phyloP scores from a whole-genome alignment of 2,329 filamentous ascomycete species.

The Colletotrichum melonis region DNA sequence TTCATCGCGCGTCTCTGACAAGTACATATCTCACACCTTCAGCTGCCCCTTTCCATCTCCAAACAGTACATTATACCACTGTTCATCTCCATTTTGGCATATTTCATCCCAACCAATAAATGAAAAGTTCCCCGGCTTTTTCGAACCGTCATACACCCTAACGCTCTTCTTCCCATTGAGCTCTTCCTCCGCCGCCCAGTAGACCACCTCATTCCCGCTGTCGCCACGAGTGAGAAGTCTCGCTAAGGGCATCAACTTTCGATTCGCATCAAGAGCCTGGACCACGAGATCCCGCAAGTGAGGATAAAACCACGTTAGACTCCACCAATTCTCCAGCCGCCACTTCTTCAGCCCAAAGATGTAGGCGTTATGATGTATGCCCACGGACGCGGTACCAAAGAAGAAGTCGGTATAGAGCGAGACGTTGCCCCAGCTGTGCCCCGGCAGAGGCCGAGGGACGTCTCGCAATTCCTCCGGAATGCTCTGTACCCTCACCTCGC shows the following conservation, averaged over 20 bases:
- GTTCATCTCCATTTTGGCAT: constrained; percentile 44
- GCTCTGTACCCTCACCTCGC: constrained; percentile 41
- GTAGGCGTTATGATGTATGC: constrained; percentile 52
- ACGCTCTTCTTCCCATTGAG: constrained; percentile 14
- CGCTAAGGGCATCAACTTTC: constrained; percentile 38
- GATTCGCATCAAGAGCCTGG: constrained; percentile 38
- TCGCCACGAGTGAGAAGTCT: constrained; percentile 22
- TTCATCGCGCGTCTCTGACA: not conserved
- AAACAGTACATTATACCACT: constrained; percentile 49
- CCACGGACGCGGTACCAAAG: constrained; percentile 49
- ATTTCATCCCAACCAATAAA: constrained; percentile 46
- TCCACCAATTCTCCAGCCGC: constrained; percentile 49
- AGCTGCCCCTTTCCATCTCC: constrained; percentile 46
- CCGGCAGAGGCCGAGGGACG: constrained; percentile 34
- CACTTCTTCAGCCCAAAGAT: constrained; percentile 44
- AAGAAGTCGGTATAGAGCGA: constrained; percentile 51
- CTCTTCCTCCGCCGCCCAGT: constrained; percentile 40
- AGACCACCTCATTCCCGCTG: constrained; percentile 35
- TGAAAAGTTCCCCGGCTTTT: constrained; percentile 36
- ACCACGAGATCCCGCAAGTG: constrained; percentile 45
- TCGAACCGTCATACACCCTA: constrained; percentile 41
- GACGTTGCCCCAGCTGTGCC: constrained; percentile 42
- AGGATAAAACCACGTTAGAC: constrained; percentile 49
- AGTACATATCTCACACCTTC: not conserved
- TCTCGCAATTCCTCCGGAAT: constrained; percentile 43